Evolutionary conservation across 371 early-diverging fungal species (phyloP), one percentile per base, ranked within the genome.

Genomic region (Lichtheimia ramosa): DNA sequence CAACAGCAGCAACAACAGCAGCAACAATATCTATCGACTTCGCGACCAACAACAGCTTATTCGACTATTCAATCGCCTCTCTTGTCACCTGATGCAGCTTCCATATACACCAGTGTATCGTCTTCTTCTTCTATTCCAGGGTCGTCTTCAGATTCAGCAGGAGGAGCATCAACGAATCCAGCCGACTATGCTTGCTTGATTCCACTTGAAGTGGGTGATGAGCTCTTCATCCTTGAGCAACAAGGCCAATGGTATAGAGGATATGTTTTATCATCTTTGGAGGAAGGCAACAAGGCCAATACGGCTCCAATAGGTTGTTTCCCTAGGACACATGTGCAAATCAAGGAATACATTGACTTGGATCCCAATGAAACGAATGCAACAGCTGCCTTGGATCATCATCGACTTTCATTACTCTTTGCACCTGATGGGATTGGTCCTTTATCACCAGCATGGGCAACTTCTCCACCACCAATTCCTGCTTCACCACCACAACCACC

Each of bases 171-270:
- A 23, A 16, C 58, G 8, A 65, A 67, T 24, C 50, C 69, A n/a
- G 54, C 63, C 25, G 81, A 81, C 59, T 72, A 71, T 49, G 59
- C 63, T 15, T 62, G 65, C n/a, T 52, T 75, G n/a, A 64, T 76
- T 40, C 53, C 75, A 8, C 56, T 84, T 7, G 84, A 84, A 65
- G 83, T 82, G 14, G 84, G 84, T 16, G 84, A 84, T 62, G 80
- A 82, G 57, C 58, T 84, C 5, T 84, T 75, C 55, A 71, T 79
- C 48, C 71, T 82, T 56, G 84, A 84, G 43, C 78, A 82, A 51
- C 70, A 77, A 57, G 79, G 74, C 12, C 73, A 71, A 34, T 89
- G 90, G 90, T 83, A 79, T 50, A 70, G 89, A 54, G 90, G 90
- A 16, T 88, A 89, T 65, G 85, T 87, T 1, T 68, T 84, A 23